Percentiles rank a stretch among this genome's conserved stretches.
Conservation (phyloP, 1,284 basidiomycete genomes). For the Acaromyces ingoldii region DNA sequence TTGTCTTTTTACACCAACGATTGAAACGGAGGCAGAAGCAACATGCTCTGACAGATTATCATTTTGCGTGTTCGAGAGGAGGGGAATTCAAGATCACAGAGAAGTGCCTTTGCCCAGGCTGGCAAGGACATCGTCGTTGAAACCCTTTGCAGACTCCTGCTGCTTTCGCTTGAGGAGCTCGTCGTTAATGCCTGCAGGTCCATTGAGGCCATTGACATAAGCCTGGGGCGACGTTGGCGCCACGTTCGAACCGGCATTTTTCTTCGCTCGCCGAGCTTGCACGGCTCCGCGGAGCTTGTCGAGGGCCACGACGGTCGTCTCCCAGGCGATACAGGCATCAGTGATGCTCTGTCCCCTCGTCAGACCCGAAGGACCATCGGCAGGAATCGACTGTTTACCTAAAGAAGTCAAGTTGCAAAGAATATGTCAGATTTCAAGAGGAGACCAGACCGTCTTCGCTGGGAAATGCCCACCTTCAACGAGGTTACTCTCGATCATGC, state of each 20-base stretch:
- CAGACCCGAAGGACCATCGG: slow-evolving; percentile 28
- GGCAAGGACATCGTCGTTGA: slow-evolving; percentile 39
- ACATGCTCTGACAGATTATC: no score
- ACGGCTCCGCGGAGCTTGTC: slow-evolving; percentile 37
- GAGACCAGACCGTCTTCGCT: neutral
- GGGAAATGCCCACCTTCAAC: slow-evolving; percentile 55
- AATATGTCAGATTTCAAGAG: neutral
- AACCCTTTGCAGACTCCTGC: slow-evolving; percentile 11
- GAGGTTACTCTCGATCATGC: slow-evolving; percentile 95
- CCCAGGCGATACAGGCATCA: slow-evolving; percentile 47
- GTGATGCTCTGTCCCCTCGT: slow-evolving; percentile 45
- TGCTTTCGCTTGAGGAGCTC: slow-evolving; percentile 10
- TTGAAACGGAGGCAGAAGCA: no score
- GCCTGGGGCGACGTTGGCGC: no score
- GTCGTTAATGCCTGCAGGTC: slow-evolving; percentile 24
- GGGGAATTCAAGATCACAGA: no score
- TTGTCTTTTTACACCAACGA: neutral
- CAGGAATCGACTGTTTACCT: slow-evolving; percentile 42
- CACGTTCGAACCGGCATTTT: no score
- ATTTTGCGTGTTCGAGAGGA: no score
- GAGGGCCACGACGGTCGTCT: slow-evolving; percentile 38
- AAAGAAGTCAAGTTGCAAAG: neutral
- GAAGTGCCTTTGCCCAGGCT: no score
- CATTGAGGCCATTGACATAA: neutral
- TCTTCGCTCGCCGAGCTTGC: slow-evolving; percentile 22